A percentile compares a stretch with the other conserved stretches of the same genome.
Evolutionary conservation across 2,329 filamentous ascomycete species (phyloP).

Genomic region (Fusarium scirpi): DNA sequence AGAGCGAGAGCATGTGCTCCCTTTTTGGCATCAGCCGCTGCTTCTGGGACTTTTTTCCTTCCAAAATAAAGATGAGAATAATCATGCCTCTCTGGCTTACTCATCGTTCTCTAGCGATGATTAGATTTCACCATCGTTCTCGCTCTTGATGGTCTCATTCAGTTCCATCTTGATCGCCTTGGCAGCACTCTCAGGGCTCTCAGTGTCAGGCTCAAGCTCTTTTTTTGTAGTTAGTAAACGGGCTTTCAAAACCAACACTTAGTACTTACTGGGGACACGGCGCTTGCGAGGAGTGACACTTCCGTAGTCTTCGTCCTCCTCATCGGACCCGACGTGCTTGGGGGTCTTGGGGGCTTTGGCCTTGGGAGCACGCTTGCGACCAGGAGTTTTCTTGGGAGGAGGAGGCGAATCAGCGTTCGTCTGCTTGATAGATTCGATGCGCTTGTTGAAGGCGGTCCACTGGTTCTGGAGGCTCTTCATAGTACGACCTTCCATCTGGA

Average conservation of each 20-base stretch:
- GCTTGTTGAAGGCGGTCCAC: conserved; percentile 54
- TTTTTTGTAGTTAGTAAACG: conserved; percentile 6
- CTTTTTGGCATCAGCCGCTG: neutral
- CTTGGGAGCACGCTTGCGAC: conserved; percentile 43
- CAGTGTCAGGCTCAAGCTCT: neutral
- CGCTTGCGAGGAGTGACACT: conserved; percentile 37
- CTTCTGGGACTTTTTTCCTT: neutral
- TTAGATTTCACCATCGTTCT: conserved; percentile 1
- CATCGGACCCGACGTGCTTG: conserved; percentile 23
- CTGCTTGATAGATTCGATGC: conserved; percentile 52
- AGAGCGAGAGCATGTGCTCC: neutral
- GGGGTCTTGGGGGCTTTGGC: conserved; percentile 22
- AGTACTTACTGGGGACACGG: conserved; percentile 22
- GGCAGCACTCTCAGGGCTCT: conserved; percentile 23
- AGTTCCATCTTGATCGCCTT: conserved; percentile 38
- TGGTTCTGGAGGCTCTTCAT: conserved; percentile 54
- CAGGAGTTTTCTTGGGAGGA: conserved; percentile 40
- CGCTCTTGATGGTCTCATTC: conserved; percentile 34
- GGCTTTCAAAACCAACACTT: neutral
- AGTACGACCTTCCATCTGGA: conserved; percentile 55
- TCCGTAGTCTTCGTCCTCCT: conserved; percentile 4
- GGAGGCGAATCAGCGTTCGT: conserved; percentile 18
- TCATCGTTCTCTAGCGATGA: neutral
- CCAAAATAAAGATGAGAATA: neutral
- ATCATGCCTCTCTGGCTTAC: neutral